A percentile compares a stretch with the other conserved stretches of the same genome.
phyloP scores from a whole-genome alignment of 2,329 filamentous ascomycete species.

The Xylariomycetidae sp. region DNA sequence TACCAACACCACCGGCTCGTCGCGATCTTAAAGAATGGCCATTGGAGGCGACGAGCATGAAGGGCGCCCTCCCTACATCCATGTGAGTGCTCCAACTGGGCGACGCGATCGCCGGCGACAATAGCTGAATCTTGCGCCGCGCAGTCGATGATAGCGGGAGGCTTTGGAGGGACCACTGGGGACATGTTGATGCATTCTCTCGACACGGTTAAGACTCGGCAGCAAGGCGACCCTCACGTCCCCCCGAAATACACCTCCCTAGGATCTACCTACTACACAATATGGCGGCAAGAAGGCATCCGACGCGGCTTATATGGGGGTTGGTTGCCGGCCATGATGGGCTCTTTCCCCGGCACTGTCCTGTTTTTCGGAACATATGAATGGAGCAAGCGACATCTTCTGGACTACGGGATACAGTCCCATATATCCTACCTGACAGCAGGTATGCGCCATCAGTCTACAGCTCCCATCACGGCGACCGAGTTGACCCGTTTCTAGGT shows the following conservation, averaged over 20 bases:
- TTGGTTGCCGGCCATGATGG: constrained; percentile 84
- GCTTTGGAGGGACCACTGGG: constrained; percentile 84
- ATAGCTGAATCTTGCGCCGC: constrained; percentile 13
- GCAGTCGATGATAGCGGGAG: constrained; percentile 92
- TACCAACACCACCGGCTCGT: constrained; percentile 13
- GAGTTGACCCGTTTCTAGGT: constrained; percentile 42
- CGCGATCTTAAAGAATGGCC: constrained; percentile 29
- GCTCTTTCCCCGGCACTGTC: constrained; percentile 89
- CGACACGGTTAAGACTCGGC: constrained; percentile 96
- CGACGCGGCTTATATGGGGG: constrained; percentile 83
- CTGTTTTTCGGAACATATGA: constrained; percentile 97
- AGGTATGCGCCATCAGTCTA: constrained; percentile 43
- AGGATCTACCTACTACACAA: constrained; percentile 85
- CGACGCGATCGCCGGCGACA: too few relatives aligned
- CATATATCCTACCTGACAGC: constrained; percentile 80
- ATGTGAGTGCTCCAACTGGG: constrained; percentile 46
- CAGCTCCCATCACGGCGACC: constrained; percentile 1
- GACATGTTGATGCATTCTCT: constrained; percentile 99
- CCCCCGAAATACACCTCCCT: constrained; percentile 90
- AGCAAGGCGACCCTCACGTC: constrained; percentile 91
- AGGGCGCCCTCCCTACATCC: constrained; percentile 55
- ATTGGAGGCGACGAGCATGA: constrained; percentile 42
- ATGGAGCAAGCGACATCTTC: constrained; percentile 82
- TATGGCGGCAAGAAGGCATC: constrained; percentile 86
- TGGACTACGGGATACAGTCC: constrained; percentile 76